Evolutionary conservation across 495 filamentous ascomycete species (phyloP).

Genomic region (Talaromyces thailandensis): DNA sequence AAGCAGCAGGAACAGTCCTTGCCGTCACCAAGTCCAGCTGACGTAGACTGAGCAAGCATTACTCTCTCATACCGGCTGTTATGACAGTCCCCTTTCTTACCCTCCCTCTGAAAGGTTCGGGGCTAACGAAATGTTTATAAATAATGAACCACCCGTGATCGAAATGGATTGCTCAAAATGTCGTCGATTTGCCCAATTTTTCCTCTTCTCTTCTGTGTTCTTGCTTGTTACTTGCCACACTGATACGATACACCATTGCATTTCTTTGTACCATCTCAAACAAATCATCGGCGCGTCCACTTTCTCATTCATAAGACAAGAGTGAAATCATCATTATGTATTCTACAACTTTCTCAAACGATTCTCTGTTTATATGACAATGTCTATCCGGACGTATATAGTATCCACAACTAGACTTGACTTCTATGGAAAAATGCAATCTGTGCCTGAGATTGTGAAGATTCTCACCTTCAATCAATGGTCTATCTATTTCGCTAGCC

Average conservation of each 20-base stretch:
- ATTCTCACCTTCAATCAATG: neutral
- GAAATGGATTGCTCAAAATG: neutral
- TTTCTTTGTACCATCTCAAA: neutral
- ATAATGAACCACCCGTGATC: neutral
- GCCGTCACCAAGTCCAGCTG: constrained; percentile 1
- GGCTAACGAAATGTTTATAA: neutral
- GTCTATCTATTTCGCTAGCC: neutral
- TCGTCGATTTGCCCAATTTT: neutral
- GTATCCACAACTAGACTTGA: no score
- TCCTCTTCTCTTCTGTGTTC: neutral
- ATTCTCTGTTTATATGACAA: neutral
- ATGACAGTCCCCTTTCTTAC: neutral
- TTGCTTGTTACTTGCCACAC: neutral
- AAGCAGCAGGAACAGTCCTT: neutral
- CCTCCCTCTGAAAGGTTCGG: neutral
- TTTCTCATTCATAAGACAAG: neutral
- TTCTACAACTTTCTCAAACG: neutral
- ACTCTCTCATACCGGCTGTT: neutral
- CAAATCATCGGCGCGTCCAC: neutral
- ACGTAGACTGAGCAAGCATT: neutral
- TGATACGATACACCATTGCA: neutral
- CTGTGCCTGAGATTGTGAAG: neutral
- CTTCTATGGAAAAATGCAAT: neutral
- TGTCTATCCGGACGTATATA: no score
- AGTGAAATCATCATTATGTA: neutral